phyloP scores from a whole-genome alignment of 2,329 filamentous ascomycete genomes.

The Fusarium zealandicum region DNA sequence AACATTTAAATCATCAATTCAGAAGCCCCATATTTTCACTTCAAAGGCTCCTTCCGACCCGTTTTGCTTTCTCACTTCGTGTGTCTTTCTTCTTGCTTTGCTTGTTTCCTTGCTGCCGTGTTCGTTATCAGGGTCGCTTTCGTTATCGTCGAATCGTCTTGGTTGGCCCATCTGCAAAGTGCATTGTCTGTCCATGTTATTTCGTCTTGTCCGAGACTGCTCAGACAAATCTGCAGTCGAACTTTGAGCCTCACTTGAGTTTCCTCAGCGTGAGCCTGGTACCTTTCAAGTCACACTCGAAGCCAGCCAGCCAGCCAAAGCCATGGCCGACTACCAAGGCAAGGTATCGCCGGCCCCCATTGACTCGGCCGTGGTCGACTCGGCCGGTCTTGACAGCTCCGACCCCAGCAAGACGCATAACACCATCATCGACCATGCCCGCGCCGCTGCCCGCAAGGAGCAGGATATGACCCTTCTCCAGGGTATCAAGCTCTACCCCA shows the following conservation, averaged over 20 bases:
- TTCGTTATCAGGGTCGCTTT: neutral
- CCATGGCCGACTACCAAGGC: constrained; percentile 29
- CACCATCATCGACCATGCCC: constrained; percentile 46
- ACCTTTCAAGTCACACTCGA: neutral
- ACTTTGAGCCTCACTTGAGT: neutral
- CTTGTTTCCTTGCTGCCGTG: constrained; percentile 11
- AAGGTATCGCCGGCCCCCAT: constrained; percentile 25
- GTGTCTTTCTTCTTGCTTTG: constrained; percentile 17
- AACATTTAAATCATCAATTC: constrained; percentile 28
- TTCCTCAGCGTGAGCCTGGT: neutral
- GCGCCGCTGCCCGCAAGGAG: constrained; percentile 64
- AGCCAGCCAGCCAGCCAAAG: constrained; percentile 16
- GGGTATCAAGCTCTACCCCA: constrained; percentile 83
- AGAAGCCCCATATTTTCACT: constrained; percentile 29
- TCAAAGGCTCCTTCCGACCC: constrained; percentile 22
- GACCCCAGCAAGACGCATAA: constrained; percentile 40
- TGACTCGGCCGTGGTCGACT: constrained; percentile 17
- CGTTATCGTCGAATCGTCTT: constrained; percentile 2
- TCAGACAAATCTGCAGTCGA: neutral
- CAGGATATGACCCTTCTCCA: constrained; percentile 76
- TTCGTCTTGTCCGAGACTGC: constrained; percentile 3
- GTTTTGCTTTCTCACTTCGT: constrained; percentile 30
- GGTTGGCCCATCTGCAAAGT: constrained; percentile 1
- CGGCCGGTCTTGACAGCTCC: constrained; percentile 8
- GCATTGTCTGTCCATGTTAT: neutral